These are phyloP conservation scores for Thalassiosira profunda DNA, from an alignment of 108 stramenopile species.

Conservation along the genomic window DNA sequence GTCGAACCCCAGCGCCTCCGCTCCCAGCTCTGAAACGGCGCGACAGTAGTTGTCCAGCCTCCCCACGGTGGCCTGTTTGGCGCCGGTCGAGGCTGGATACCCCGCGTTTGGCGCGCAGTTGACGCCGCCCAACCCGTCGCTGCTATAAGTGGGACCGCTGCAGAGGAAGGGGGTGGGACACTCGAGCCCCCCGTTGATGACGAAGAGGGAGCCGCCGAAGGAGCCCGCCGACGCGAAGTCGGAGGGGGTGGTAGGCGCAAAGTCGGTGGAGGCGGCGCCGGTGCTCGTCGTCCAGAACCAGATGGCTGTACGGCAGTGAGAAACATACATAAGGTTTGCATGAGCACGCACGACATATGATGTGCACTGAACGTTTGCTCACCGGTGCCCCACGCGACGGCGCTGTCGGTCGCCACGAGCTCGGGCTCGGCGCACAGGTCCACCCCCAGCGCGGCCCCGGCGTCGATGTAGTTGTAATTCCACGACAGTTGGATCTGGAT, in stretches of 20 bases:
- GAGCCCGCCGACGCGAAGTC: neutral
- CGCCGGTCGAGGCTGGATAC: neutral
- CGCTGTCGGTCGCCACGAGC: neutral
- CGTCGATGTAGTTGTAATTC: constrained; percentile 8
- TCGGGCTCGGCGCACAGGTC: constrained; percentile 2
- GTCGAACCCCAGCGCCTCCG: neutral
- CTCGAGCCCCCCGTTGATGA: constrained; percentile 5
- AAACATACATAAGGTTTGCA: too few relatives aligned
- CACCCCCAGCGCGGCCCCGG: neutral
- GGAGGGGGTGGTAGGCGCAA: too few relatives aligned
- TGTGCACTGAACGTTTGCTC: too few relatives aligned
- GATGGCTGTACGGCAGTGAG: too few relatives aligned
- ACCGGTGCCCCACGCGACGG: neutral
- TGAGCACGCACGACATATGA: too few relatives aligned
- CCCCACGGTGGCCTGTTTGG: neutral
- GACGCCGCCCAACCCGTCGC: too few relatives aligned
- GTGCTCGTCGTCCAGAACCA: neutral
- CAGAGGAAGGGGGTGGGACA: too few relatives aligned
- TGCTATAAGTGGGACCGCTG: too few relatives aligned
- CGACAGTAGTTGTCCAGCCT: constrained; percentile 3
- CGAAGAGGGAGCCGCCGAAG: too few relatives aligned
- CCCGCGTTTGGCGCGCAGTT: too few relatives aligned
- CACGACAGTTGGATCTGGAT: neutral
- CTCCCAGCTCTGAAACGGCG: too few relatives aligned
- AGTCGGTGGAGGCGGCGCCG: neutral